Evolutionary conservation across 1,284 basidiomycete genomes (phyloP), one percentile per base, ranked within the genome.

Genomic region (Amylostereum chailletii): DNA sequence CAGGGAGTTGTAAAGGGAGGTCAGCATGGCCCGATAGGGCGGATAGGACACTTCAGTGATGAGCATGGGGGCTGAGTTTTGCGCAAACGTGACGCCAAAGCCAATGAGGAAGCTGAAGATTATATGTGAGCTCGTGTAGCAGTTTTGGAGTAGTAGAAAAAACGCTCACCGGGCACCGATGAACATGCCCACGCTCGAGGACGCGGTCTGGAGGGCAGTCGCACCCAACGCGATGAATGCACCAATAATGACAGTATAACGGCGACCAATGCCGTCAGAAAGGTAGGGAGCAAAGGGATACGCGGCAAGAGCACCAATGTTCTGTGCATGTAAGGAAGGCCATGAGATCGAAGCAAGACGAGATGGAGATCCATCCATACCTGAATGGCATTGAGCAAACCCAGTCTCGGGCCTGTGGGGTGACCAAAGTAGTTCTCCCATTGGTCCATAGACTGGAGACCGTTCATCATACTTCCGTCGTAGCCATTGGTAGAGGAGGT

Each of bases 11-110:
- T 87, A 89, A 38, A 78, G 66, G 2, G 83, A 80, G 3, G 83
- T 88, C 42, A 88, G 65, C 3, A 77, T 77, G 2, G 80, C 85
- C 53, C 89, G 85, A 64, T 91, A 81, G 0, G 76, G 69, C 3
- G 88, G 89, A 63, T 89, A 90, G 0, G 87, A 73, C 29, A 90
- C 67, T 62, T 91, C 89, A 37, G 84, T 81, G 47, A 90, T 79
- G 65, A 89, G 67, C 71, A 88, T 75, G 8, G 85, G 85, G 3
- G 84, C 83, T 38, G 86, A 76, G 55, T 77, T 81, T n/a, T 76
- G 77, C 34, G 83, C 84, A 59, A 88, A 86, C 5, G 83, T 81
- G 43, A 87, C 70, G 51, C 89, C 88, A 61, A 88, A 87, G 47
- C 88, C 88, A 56, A 91, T 84, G 53, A 89, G 67, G 71, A 86